Percentiles rank a stretch among this genome's conserved stretches.
Conservation (phyloP, 345 rosid genomes). For the sweet orange (Citrus sinensis) region DVS_A1.0 CM039164.1:4858501-4859000, state of each 20-base stretch:
- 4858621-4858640: neutral
- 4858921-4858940: constrained; percentile 27
- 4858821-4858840: constrained; percentile 44
- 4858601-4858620: neutral
- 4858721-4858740: constrained; percentile 10
- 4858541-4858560: constrained; percentile 27
- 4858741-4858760: constrained; percentile 19
- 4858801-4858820: constrained; percentile 33
- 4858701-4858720: neutral
- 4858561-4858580: constrained; percentile 22
- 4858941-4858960: constrained; percentile 14
- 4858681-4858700: neutral
- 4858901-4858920: constrained; percentile 29
- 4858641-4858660: neutral
- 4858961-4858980: constrained; percentile 20
- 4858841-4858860: constrained; percentile 27
- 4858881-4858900: constrained; percentile 24
- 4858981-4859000: constrained; percentile 32
- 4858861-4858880: constrained; percentile 35
- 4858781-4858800: constrained; percentile 27
- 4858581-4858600: neutral
- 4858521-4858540: neutral
- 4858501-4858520: neutral
- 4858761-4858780: constrained; percentile 20
- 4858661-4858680: neutral